Percentiles rank a stretch among this genome's conserved stretches.
Evolutionary conservation across 306 rosid genomes (phyloP).

Genomic region (Rosa rugosa): DNA sequence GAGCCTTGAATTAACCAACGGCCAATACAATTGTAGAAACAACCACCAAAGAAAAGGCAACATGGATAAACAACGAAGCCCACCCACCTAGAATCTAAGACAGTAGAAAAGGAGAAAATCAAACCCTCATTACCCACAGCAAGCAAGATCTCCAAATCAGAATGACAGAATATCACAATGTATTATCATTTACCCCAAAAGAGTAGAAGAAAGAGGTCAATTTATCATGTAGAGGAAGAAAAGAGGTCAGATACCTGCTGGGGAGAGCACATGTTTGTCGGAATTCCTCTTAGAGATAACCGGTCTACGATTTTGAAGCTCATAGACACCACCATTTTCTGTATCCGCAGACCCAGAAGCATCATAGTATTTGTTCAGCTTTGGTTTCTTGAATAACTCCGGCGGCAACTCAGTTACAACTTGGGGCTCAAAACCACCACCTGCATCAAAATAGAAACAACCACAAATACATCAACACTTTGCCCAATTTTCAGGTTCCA

Average conservation of each 20-base stretch:
- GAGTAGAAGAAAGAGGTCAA: not conserved
- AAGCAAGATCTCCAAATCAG: not conserved
- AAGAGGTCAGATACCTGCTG: conserved; percentile 31
- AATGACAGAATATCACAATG: not conserved
- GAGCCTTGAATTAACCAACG: not conserved
- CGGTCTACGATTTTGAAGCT: conserved; percentile 26
- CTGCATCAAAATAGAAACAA: conserved; percentile 23
- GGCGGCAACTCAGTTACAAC: conserved; percentile 61
- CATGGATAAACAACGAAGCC: not conserved
- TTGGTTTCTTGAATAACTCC: conserved; percentile 47
- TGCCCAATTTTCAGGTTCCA: not conserved
- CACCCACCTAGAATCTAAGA: not conserved
- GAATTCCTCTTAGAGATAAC: conserved; percentile 30
- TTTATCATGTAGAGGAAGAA: not conserved
- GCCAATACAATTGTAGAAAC: not conserved
- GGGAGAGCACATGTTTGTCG: conserved; percentile 18
- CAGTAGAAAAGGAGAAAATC: not conserved
- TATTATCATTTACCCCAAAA: not conserved
- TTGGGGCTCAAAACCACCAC: conserved; percentile 42
- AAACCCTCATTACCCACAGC: not conserved
- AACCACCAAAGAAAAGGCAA: not conserved
- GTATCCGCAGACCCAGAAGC: conserved; percentile 6
- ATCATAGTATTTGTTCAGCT: conserved; percentile 22
- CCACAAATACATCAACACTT: not conserved
- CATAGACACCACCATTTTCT: conserved; percentile 16